A percentile compares a stretch with the other conserved stretches of the same genome.
phyloP scores from a whole-genome alignment of 495 filamentous ascomycete genomes.

The Aspergillus saccharolyticus region DNA sequence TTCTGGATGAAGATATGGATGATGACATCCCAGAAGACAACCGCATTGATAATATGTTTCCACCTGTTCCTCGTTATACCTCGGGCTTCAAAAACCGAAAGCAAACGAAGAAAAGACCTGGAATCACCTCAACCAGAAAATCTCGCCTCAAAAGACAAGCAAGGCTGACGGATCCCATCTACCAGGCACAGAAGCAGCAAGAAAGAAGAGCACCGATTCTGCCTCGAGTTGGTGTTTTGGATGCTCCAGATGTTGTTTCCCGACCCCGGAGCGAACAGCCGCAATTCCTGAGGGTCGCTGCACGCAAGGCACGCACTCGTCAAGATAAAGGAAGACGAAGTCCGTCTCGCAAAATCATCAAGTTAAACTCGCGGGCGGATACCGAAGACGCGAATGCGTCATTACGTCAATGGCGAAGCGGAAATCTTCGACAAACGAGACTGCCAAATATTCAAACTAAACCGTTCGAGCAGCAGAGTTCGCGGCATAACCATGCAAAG shows the following conservation, averaged over 20 bases:
- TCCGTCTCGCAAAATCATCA: slow-evolving; percentile 69
- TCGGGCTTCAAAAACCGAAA: slow-evolving; percentile 19
- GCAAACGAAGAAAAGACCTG: slow-evolving; percentile 41
- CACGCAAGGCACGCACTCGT: slow-evolving; percentile 59
- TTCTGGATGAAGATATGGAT: slow-evolving; percentile 19
- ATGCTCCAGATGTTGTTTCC: slow-evolving; percentile 51
- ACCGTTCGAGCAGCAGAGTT: not conserved
- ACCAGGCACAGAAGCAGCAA: slow-evolving; percentile 28
- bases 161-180: slow-evolving; percentile 29
- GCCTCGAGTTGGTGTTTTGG: slow-evolving; percentile 65
- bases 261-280: slow-evolving; percentile 43
- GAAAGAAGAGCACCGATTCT: slow-evolving; percentile 18
- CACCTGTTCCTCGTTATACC: slow-evolving; percentile 27
- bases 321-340: slow-evolving; percentile 64
- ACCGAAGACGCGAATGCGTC: slow-evolving; percentile 67
- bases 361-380: slow-evolving; percentile 64
- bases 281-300: slow-evolving; percentile 73
- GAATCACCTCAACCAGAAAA: slow-evolving; percentile 22
- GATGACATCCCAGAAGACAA: slow-evolving; percentile 53
- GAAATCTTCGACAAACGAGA: slow-evolving; percentile 52
- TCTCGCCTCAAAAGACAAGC: slow-evolving; percentile 29
- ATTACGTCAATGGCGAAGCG: slow-evolving; percentile 71
- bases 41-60: slow-evolving; percentile 53
- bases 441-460: slow-evolving; percentile 21
- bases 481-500: not conserved